Base-by-base conservation (phyloP, 2,329 filamentous ascomycete genomes). In the Rhexocercosporidium sp. region DNA sequence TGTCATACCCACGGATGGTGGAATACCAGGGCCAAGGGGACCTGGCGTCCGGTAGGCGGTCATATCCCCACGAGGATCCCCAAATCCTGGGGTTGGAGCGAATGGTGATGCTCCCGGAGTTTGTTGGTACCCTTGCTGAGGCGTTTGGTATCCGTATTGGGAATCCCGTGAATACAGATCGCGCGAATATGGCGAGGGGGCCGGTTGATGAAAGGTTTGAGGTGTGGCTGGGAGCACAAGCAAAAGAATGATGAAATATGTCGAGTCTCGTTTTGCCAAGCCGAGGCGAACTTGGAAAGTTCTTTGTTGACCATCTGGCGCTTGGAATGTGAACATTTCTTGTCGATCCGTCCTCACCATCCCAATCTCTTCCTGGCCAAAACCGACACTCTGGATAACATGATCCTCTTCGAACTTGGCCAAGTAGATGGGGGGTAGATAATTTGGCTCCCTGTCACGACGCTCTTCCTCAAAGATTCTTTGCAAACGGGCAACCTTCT, bases 391-490 rank as follows among this genome's bases (percentile, higher is more conserved):
- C 65, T 86, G 83, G 37, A 89, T 84, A 18, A 87, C 82, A 29
- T 83, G 81, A 27, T 86, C 83, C 60, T 86, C 83, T 66, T 86
- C 83, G 57, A 82, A 79, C 69, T 83, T 83, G 44, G 66, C 63
- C 11, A 81, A 82, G 67, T 87, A 83, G n/a, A 90, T 90, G 1
- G 88, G 88, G 3, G 88, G 88, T 22, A 90, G 80, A 74, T 90
- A 90, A 54, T 86, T 87, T 20, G 88, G 87, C 57, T 78, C 86
- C 70, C 82, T 80, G 37, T 81, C 79, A 67, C 88, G 86, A 70
- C 78, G 70, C 61, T 90, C 88, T 18, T 85, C 83, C 62, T 86
- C 82, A 56, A 91, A 80, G 60, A 82, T 81, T 57, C 81, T 81
- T 70, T 86, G 84, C 53, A 89, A 77, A 9, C 78, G 78, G 47